Conservation (phyloP, 768 basidiomycete genomes). For the Podaxis sp. region DNA sequence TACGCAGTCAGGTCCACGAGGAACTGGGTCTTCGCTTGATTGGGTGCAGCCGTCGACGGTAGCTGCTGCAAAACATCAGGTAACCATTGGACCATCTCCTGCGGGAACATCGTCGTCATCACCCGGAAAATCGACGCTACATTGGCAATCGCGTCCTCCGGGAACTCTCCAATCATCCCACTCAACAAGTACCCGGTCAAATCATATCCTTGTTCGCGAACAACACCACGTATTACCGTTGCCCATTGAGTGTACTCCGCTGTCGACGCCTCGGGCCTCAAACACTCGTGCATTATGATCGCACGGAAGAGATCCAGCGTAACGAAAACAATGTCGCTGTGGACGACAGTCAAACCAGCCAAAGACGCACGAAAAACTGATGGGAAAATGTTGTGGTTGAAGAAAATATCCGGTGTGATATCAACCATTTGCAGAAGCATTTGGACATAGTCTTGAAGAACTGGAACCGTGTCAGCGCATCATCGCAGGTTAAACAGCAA, state of each 20-base stretch:
- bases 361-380: conserved; percentile 75
- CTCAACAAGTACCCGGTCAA: conserved; percentile 67
- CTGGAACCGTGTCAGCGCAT: conserved; percentile 39
- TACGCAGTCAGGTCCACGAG: conserved; percentile 74
- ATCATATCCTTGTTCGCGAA: conserved; percentile 72
- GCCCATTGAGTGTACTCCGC: conserved; percentile 57
- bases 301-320: conserved; percentile 78
- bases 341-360: conserved; percentile 78
- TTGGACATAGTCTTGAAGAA: conserved; percentile 92
- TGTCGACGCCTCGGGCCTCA: conserved; percentile 35
- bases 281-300: conserved; percentile 74
- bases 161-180: conserved; percentile 86
- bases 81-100: conserved; percentile 71
- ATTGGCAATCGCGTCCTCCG: conserved; percentile 73
- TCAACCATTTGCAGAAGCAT: conserved; percentile 70
- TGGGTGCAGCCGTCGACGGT: conserved; percentile 58
- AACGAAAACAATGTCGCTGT: conserved; percentile 79
- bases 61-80: conserved; percentile 70
- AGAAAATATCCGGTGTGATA: conserved; percentile 71
- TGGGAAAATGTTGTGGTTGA: conserved; percentile 77
- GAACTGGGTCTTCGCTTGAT: conserved; percentile 69
- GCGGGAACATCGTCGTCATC: conserved; percentile 64
- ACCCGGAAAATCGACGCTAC: conserved; percentile 80
- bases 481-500: neutral
- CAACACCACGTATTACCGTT: conserved; percentile 53